A percentile compares a stretch with the other conserved stretches of the same genome.
Conservation (phyloP, 768 basidiomycete species). For the Leccinum obscurum region DNA sequence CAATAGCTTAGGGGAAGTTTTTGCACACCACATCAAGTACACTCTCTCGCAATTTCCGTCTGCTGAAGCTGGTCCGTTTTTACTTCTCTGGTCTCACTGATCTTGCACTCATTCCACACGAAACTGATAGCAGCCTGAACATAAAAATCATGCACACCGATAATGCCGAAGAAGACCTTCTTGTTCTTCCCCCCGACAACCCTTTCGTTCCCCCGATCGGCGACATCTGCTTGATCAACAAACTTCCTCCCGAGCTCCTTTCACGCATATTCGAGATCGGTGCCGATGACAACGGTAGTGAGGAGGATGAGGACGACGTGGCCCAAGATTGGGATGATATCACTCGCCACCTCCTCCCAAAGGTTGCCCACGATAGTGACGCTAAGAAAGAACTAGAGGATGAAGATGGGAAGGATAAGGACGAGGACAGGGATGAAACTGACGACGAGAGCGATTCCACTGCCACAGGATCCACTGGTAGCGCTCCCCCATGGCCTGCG, state of each 20-base stretch:
- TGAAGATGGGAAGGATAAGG: neutral
- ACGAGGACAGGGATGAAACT: neutral
- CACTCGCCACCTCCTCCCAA: constrained; percentile 34
- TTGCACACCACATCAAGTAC: neutral
- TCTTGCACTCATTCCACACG: neutral
- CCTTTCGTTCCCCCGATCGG: constrained; percentile 48
- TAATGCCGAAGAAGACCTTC: neutral
- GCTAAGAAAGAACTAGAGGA: neutral
- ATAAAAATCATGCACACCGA: constrained; percentile 1
- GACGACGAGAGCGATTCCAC: constrained; percentile 9
- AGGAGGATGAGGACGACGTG: constrained; percentile 42
- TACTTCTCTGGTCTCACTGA: neutral
- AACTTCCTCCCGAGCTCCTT: constrained; percentile 57
- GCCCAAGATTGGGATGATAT: neutral
- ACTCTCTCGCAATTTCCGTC: neutral
- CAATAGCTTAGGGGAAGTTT: neutral
- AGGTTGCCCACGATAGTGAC: constrained; percentile 21
- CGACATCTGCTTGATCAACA: constrained; percentile 46
- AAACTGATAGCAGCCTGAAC: neutral
- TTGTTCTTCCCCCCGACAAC: constrained; percentile 41
- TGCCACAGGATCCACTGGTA: constrained; percentile 4
- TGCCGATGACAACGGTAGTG: constrained; percentile 35
- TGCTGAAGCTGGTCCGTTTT: neutral
- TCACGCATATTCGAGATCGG: constrained; percentile 56
- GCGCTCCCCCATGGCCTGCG: constrained; percentile 16